phyloP scores from a whole-genome alignment of 441 rosid genomes.

The Melastoma candidum region DNA sequence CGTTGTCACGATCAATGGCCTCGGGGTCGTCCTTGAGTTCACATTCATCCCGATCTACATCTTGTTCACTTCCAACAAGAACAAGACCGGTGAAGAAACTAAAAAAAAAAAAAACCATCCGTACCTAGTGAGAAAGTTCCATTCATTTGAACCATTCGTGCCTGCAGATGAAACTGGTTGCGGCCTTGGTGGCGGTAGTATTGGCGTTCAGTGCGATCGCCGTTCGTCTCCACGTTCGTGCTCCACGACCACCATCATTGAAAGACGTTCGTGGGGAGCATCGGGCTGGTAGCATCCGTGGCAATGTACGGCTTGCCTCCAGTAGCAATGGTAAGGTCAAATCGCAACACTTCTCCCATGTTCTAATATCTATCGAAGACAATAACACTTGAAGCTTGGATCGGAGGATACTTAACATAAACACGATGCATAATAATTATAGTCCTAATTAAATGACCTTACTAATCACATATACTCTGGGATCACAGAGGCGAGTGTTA shows the following conservation, averaged over 20 bases:
- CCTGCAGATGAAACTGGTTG: constrained; percentile 50
- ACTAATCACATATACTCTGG: not conserved
- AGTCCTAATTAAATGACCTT: not conserved
- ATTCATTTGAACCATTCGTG: not conserved
- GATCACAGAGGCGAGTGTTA: constrained; percentile 46
- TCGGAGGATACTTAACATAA: not conserved
- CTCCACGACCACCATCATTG: constrained; percentile 54
- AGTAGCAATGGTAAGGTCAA: constrained; percentile 50
- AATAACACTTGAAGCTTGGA: not conserved
- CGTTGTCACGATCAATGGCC: constrained; percentile 55
- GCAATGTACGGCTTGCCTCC: constrained; percentile 79
- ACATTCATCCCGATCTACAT: constrained; percentile 53
- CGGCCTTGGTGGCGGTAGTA: constrained; percentile 23
- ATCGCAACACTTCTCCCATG: constrained; percentile 1
- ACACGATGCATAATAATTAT: not conserved
- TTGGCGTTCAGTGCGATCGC: constrained; percentile 25
- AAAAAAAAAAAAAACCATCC: not conserved
- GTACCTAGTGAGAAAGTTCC: not conserved
- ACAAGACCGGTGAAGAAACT: constrained; percentile 37
- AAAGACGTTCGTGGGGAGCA: constrained; percentile 44
- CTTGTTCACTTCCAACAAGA: constrained; percentile 37
- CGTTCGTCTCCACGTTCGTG: constrained; percentile 28
- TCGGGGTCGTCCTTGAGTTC: constrained; percentile 68
- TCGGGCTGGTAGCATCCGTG: constrained; percentile 50
- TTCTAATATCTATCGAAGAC: not conserved